phyloP scores from a whole-genome alignment of 768 basidiomycete genomes.

The Psilocybe azurescens region DNA sequence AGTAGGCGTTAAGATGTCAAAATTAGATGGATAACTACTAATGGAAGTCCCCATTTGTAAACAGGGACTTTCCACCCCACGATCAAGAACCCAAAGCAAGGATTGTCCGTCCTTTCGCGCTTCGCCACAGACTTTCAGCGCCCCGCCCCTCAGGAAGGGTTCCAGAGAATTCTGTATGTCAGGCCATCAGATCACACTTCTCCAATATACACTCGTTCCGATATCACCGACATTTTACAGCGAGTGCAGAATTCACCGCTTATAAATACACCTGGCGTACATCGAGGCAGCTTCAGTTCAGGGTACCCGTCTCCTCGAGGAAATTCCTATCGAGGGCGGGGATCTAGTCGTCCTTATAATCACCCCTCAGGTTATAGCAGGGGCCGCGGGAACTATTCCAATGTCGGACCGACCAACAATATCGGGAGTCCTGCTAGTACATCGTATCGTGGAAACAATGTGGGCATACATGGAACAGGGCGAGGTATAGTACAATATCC shows the following conservation, averaged over 20 bases:
- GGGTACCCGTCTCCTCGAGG: constrained; percentile 17
- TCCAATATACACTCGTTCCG: constrained; percentile 53
- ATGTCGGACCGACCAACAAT: constrained; percentile 12
- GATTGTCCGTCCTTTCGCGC: constrained; percentile 62
- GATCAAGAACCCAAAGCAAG: constrained; percentile 65
- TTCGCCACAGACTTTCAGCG: constrained; percentile 66
- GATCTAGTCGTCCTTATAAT: constrained; percentile 11
- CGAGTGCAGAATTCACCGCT: constrained; percentile 53
- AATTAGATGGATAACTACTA: constrained; percentile 4
- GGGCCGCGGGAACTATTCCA: constrained; percentile 23
- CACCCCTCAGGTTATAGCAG: constrained; percentile 17
- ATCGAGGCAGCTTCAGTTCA: constrained; percentile 13
- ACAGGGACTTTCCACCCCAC: constrained; percentile 80
- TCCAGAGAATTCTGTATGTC: constrained; percentile 61
- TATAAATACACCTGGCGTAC: constrained; percentile 24
- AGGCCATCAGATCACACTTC: constrained; percentile 45
- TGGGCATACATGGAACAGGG: constrained; percentile 17
- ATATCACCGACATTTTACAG: constrained; percentile 55
- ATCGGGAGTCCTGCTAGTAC: constrained; percentile 20
- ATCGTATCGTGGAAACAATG: constrained; percentile 24
- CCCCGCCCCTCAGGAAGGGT: constrained; percentile 66
- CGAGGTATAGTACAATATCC: constrained; percentile 14
- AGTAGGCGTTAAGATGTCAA: constrained; percentile 40
- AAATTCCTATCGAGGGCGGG: constrained; percentile 23
- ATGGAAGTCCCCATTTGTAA: constrained; percentile 7